Base-by-base conservation (phyloP, 768 basidiomycete species). In the Lactarius hatsudake region DNA sequence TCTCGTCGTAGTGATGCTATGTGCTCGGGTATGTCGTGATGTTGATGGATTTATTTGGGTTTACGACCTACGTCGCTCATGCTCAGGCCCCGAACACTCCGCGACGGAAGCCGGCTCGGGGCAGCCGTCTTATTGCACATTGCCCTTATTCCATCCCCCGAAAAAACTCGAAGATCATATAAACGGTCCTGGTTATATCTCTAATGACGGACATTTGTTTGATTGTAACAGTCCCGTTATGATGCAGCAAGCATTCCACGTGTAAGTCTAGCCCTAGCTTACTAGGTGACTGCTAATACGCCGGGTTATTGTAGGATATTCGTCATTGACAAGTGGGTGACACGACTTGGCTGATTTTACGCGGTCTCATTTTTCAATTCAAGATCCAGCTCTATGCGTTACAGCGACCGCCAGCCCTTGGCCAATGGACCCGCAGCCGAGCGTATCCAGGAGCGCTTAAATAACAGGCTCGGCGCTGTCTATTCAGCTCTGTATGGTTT, bases 391-490 rank as follows among this genome's bases (percentile, higher is more conserved):
- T 87, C 86, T 1, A 87, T 87, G 86, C 0, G 9, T 5, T 5
- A 0, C 0, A 26, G 0, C 3, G 86, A 86, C 66, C 76, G 78
- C 45, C 72, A 51, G 3, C 86, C 87, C 0, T 77, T 86, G 6
- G 70, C 72, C 0, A 76, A 79, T 51, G 80, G 81, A 5, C 83
- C 83, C 0, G 76, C 65, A 0, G 77, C 80, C 6, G 62, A 72
- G 15, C 73, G 69, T 38, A 85, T 86, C 57, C 61, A 67, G 3
- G 71, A 69, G 10, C 68, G 63, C 1, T 74, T 77, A 53, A 73
- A 84, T 65, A 82, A 88, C 68, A 75, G 86, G 36, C 78, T 86
- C 13, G 86, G 87, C 0, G 84, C 86, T 0, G 86, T 87, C 0
- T 84, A 83, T 59, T 83, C 85, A 0, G 81, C 86, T 0, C 69